Conservation (phyloP, 2,329 filamentous ascomycete genomes). For the Zarea fungicola region DNA sequence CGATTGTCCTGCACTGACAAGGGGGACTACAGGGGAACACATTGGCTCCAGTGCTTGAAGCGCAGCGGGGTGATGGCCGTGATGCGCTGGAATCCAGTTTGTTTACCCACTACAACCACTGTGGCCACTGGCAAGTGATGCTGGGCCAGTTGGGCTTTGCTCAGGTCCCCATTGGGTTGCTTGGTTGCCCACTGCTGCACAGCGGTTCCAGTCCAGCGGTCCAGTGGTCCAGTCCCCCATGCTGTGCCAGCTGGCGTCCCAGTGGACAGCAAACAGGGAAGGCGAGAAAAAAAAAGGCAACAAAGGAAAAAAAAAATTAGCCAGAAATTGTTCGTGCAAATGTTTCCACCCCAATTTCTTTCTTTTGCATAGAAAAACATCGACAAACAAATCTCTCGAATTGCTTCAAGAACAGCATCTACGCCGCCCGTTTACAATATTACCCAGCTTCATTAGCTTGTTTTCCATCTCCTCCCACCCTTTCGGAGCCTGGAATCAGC, state of each 20-base stretch:
- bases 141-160: slow-evolving; percentile 3
- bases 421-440: neutral
- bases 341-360: neutral
- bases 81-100: neutral
- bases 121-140: too few species aligned
- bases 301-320: neutral
- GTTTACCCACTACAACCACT: neutral
- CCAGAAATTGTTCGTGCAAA: neutral
- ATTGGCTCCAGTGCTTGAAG: neutral
- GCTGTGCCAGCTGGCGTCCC: slow-evolving; percentile 9
- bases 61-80: neutral
- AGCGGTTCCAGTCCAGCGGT: too few species aligned
- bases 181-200: neutral
- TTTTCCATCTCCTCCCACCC: too few species aligned
- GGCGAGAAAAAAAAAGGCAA: neutral
- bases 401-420: neutral
- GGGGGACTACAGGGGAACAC: too few species aligned
- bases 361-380: slow-evolving; percentile 4
- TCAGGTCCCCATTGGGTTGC: neutral
- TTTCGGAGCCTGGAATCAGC: neutral
- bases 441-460: neutral
- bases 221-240: too few species aligned
- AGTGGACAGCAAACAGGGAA: slow-evolving; percentile 5
- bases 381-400: slow-evolving; percentile 6
- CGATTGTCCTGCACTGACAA: too few species aligned